A percentile compares a stretch with the other conserved stretches of the same genome.
These are phyloP conservation scores for Suhomyces sp. DNA, from an alignment of 805 yeast species.

Conservation along the genomic window DNA sequence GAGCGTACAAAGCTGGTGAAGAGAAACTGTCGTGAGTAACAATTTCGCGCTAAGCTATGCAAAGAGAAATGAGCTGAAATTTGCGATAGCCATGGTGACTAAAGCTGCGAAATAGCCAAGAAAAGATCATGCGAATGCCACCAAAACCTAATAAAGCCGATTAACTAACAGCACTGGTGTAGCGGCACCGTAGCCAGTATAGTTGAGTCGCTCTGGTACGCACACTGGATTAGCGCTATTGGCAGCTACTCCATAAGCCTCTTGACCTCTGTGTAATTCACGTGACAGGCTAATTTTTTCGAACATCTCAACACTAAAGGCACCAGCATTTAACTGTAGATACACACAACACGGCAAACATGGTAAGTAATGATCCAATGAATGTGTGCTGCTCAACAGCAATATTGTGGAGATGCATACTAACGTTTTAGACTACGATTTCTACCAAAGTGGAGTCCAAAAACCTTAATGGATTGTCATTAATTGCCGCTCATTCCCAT, in stretches of 20 bases:
- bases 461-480: slow-evolving; percentile 50
- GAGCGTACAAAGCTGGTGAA: too few species aligned
- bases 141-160: too few species aligned
- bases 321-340: background rate
- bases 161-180: background rate
- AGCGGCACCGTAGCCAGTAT: background rate
- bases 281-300: background rate
- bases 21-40: background rate
- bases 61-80: background rate
- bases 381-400: background rate
- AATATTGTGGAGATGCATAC: background rate
- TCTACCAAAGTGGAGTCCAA: slow-evolving; percentile 32
- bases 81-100: background rate
- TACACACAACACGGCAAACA: background rate
- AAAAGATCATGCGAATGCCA: too few species aligned
- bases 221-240: background rate
- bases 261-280: background rate
- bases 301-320: background rate
- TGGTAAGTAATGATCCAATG: background rate
- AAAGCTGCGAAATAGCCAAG: background rate
- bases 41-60: background rate
- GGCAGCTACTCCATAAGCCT: background rate
- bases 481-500: slow-evolving; percentile 97
- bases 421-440: slow-evolving; percentile 20
- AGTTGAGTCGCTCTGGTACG: background rate